These are phyloP conservation scores for Rickenella mellea DNA, from an alignment of 768 basidiomycete genomes.

Conservation along the genomic window DNA sequence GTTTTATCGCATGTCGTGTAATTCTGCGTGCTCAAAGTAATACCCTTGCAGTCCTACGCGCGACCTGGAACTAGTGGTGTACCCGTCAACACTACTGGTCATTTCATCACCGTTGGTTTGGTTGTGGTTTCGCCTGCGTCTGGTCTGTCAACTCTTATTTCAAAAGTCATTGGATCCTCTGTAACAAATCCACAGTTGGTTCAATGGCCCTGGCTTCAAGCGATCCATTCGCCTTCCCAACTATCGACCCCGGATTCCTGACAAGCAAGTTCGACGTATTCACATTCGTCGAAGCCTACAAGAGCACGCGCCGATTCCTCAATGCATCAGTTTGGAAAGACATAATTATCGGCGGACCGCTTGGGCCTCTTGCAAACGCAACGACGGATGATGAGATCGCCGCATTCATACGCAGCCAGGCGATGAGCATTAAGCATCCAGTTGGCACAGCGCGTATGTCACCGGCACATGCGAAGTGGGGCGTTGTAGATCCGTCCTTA, in stretches of 20 bases:
- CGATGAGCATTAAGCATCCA: constrained; percentile 19
- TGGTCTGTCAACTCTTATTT: constrained; percentile 7
- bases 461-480: neutral
- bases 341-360: constrained; percentile 4
- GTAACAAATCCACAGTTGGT: constrained; percentile 13
- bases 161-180: neutral
- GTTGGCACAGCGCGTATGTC: constrained; percentile 10
- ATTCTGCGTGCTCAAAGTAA: constrained; percentile 2
- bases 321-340: constrained; percentile 7
- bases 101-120: constrained; percentile 9
- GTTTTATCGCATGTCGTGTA: neutral
- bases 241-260: constrained; percentile 18
- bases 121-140: constrained; percentile 13
- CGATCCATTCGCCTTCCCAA: constrained; percentile 16
- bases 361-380: constrained; percentile 2
- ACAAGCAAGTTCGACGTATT: constrained; percentile 16
- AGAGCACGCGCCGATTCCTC: constrained; percentile 3
- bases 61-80: constrained; percentile 1
- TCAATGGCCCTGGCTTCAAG: constrained; percentile 14
- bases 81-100: constrained; percentile 9
- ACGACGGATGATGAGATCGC: constrained; percentile 12
- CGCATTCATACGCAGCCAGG: constrained; percentile 4
- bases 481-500: constrained; percentile 16
- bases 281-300: constrained; percentile 14
- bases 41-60: neutral